These are phyloP conservation scores for Poa annua DNA, from an alignment of 176 grass and related monocot genomes.

Conservation along the genomic window DNA sequence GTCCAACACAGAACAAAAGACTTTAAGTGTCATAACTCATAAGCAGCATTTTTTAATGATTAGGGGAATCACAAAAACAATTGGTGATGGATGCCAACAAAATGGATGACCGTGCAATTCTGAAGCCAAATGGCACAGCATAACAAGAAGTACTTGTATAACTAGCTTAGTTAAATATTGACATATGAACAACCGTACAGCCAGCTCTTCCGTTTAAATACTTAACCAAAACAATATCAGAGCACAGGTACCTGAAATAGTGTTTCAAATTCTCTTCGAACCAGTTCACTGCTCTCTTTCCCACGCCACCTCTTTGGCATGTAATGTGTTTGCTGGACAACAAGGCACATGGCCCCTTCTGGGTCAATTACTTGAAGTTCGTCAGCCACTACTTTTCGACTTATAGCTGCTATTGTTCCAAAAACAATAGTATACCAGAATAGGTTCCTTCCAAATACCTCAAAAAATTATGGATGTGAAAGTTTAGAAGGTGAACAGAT, in stretches of 20 bases:
- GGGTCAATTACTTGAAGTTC: constrained; percentile 97
- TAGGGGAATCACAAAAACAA: not conserved
- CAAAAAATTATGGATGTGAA: constrained; percentile 26
- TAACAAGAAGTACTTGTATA: not conserved
- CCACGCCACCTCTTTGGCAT: constrained; percentile 95
- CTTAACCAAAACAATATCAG: constrained; percentile 1
- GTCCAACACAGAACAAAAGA: not conserved
- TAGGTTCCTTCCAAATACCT: constrained; percentile 95
- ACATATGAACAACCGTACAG: not conserved
- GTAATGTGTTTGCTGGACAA: constrained; percentile 89
- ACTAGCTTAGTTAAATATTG: not conserved
- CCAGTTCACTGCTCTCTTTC: constrained; percentile 80
- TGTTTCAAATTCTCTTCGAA: constrained; percentile 82
- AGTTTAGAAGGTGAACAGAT: constrained; percentile 20
- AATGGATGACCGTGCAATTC: not conserved
- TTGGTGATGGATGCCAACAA: not conserved
- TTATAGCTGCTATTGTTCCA: constrained; percentile 93
- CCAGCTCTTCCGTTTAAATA: not conserved
- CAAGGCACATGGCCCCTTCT: constrained; percentile 83
- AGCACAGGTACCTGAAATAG: constrained; percentile 73
- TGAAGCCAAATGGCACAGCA: constrained; percentile 14
- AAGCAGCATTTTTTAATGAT: not conserved
- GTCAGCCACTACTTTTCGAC: constrained; percentile 83
- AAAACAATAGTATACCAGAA: constrained; percentile 99
- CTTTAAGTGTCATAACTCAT: not conserved